These are phyloP conservation scores for Amanita polypyramis DNA, from an alignment of 768 basidiomycete genomes.

Conservation along the genomic window DNA sequence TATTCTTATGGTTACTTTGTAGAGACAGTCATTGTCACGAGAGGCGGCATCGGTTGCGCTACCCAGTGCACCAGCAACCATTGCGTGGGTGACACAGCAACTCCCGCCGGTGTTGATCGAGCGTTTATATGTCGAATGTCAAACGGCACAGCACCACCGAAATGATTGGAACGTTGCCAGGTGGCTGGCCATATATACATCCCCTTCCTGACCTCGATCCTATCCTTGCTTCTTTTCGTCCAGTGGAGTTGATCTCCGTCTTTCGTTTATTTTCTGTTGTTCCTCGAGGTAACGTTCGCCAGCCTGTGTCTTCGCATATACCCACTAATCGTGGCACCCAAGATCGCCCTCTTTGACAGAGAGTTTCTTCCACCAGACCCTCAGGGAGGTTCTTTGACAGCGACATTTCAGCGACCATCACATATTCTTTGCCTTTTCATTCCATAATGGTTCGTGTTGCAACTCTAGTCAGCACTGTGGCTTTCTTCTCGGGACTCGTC, in stretches of 20 bases:
- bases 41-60: too few relatives aligned
- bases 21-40: too few relatives aligned
- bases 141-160: too few relatives aligned
- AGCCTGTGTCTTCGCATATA: not conserved
- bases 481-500: slow-evolving; percentile 40
- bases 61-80: too few relatives aligned
- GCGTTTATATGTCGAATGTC: too few relatives aligned
- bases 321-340: slow-evolving; percentile 6
- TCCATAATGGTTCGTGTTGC: slow-evolving; percentile 53
- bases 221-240: slow-evolving; percentile 21
- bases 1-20: not conserved
- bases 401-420: slow-evolving; percentile 27
- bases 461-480: slow-evolving; percentile 42
- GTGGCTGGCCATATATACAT: slow-evolving; percentile 14
- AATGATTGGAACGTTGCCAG: too few relatives aligned
- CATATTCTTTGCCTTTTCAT: slow-evolving; percentile 26
- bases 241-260: slow-evolving; percentile 65
- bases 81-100: too few relatives aligned
- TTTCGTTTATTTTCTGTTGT: slow-evolving; percentile 34
- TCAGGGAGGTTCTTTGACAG: slow-evolving; percentile 47
- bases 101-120: too few relatives aligned
- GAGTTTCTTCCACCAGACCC: slow-evolving; percentile 39
- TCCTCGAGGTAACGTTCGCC: slow-evolving; percentile 33
- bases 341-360: slow-evolving; percentile 73
- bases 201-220: slow-evolving; percentile 26